A percentile compares a stretch with the other conserved stretches of the same genome.
These are phyloP conservation scores for Lachancea lanzarotensis DNA, from an alignment of 805 yeast species.

Conservation along the genomic window DNA sequence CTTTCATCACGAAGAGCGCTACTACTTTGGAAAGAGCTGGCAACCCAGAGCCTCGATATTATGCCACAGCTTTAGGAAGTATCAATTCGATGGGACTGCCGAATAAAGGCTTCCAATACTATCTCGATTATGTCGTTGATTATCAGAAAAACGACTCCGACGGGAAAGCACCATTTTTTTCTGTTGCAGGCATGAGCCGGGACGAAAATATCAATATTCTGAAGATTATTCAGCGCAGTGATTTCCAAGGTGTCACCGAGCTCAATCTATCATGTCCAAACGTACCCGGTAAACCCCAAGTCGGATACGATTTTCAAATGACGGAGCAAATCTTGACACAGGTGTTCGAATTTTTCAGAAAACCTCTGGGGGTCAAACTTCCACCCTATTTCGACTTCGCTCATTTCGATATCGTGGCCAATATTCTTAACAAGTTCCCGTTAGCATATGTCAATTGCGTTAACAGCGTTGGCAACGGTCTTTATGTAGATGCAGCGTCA, in stretches of 20 bases:
- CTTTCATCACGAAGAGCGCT: slow-evolving; percentile 28
- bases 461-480: slow-evolving; percentile 29
- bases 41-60: slow-evolving; percentile 29
- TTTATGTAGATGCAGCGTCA: slow-evolving; percentile 24
- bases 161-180: slow-evolving; percentile 20
- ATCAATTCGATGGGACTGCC: slow-evolving; percentile 32
- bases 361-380: slow-evolving; percentile 28
- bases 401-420: slow-evolving; percentile 27
- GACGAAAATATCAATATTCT: slow-evolving; percentile 24
- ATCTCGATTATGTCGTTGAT: slow-evolving; percentile 21
- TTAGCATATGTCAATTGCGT: slow-evolving; percentile 27
- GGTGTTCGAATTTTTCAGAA: slow-evolving; percentile 25
- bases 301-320: slow-evolving; percentile 28
- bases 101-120: slow-evolving; percentile 27
- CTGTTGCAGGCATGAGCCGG: slow-evolving; percentile 30
- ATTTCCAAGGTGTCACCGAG: slow-evolving; percentile 25
- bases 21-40: slow-evolving; percentile 25
- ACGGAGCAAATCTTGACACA: slow-evolving; percentile 21
- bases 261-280: slow-evolving; percentile 30
- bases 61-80: slow-evolving; percentile 28
- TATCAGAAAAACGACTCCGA: slow-evolving; percentile 17
- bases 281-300: slow-evolving; percentile 32
- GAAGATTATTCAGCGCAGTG: slow-evolving; percentile 23
- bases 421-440: slow-evolving; percentile 24
- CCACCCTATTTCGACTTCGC: slow-evolving; percentile 32